phyloP scores from a whole-genome alignment of 805 yeast genomes.

The Ogataea trehalophila region DNA sequence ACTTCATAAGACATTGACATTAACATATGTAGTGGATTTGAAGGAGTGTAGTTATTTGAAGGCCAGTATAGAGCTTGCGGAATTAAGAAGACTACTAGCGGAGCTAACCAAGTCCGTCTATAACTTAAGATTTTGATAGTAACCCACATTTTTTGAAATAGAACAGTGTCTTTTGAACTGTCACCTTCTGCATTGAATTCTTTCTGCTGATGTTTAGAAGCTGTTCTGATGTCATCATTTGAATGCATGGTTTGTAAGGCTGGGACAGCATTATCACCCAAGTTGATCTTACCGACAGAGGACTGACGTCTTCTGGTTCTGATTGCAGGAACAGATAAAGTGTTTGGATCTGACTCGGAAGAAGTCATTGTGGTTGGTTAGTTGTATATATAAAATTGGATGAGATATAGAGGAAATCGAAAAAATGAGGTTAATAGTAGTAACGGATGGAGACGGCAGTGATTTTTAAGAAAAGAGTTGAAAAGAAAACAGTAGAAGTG shows the following conservation, averaged over 20 bases:
- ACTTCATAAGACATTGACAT: slow-evolving; percentile 61
- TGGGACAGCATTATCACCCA: slow-evolving; percentile 71
- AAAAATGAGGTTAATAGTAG: background rate
- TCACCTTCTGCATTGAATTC: slow-evolving; percentile 23
- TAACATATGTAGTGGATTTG: slow-evolving; percentile 61
- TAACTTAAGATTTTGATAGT: slow-evolving; percentile 54
- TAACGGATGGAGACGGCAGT: background rate
- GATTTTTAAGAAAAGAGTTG: background rate
- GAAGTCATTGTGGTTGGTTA: background rate
- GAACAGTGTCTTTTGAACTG: slow-evolving; percentile 43
- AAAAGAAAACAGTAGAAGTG: background rate
- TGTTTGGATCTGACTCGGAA: background rate
- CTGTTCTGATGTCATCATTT: slow-evolving; percentile 38
- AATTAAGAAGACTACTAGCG: slow-evolving; percentile 43
- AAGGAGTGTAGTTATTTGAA: slow-evolving; percentile 51
- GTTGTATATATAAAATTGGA: background rate
- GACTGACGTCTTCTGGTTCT: slow-evolving; percentile 34
- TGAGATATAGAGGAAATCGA: background rate
- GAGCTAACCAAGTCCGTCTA: slow-evolving; percentile 70
- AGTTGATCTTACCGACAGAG: slow-evolving; percentile 66
- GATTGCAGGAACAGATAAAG: background rate
- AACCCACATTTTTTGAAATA: slow-evolving; percentile 50
- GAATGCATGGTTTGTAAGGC: slow-evolving; percentile 64
- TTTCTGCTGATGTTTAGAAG: slow-evolving; percentile 29
- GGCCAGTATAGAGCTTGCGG: slow-evolving; percentile 43